phyloP scores from a whole-genome alignment of 2,329 filamentous ascomycete species.

The Fusarium buharicum region DNA sequence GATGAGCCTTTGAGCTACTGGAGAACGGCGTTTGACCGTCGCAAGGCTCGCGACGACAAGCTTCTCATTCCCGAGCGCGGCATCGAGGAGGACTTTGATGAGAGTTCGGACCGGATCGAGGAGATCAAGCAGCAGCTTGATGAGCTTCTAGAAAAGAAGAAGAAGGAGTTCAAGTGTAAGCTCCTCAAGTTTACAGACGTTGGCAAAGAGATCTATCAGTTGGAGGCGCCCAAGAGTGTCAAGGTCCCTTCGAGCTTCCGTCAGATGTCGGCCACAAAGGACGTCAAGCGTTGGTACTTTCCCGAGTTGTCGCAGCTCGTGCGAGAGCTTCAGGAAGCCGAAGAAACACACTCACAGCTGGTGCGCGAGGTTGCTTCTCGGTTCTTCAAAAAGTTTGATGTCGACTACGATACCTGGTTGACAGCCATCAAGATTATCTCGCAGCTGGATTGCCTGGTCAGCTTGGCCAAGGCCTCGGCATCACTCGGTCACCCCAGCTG shows the following conservation, averaged over 20 bases:
- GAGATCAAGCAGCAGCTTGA: constrained; percentile 79
- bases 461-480: constrained; percentile 87
- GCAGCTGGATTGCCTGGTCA: constrained; percentile 94
- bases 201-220: constrained; percentile 96
- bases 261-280: constrained; percentile 93
- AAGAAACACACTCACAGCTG: constrained; percentile 92
- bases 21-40: constrained; percentile 90
- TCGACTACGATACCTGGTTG: constrained; percentile 86
- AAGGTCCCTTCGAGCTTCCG: constrained; percentile 92
- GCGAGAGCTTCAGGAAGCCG: constrained; percentile 88
- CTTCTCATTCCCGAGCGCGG: constrained; percentile 86
- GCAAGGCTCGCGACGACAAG: constrained; percentile 80
- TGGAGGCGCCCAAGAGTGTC: constrained; percentile 85
- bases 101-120: constrained; percentile 80
- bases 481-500: constrained; percentile 88
- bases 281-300: constrained; percentile 95
- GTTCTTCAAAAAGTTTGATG: constrained; percentile 89
- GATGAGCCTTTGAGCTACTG: constrained; percentile 79
- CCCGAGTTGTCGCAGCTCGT: constrained; percentile 83
- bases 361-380: constrained; percentile 84
- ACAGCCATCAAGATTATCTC: constrained; percentile 89
- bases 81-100: constrained; percentile 92
- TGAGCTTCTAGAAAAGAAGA: constrained; percentile 74
- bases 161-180: constrained; percentile 78
- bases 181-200: constrained; percentile 82